Base-by-base conservation (phyloP, 2,329 filamentous ascomycete genomes). In the Thermoascus crustaceus region DNA sequence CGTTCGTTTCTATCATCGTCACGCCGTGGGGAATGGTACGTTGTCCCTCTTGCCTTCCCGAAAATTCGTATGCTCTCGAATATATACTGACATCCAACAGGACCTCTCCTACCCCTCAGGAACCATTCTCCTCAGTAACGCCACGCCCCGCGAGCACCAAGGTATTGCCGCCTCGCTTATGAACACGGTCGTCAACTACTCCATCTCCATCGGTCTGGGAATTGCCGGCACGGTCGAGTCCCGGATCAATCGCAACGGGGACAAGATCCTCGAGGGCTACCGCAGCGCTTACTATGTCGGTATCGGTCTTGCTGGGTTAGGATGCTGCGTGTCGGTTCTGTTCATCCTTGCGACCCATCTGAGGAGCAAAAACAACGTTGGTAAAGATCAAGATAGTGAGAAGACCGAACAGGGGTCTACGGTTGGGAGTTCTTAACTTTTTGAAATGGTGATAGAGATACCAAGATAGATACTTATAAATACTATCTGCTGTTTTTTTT, bases 131-230 rank as follows among this genome's bases (percentile, higher is more conserved):
- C 59, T 82, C 6, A 73, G 68, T 30, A 69, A 78, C 44, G 59
- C 55, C 7, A 58, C 67, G 32, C 42, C 52, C 2, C 57, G 58
- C 27, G 53, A 65, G 35, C 60, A 67, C 32, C 68, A 71, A 44
- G 68, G 68, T 9, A 60, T 70, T 16, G 66, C 67, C 3, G 66
- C 66, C 1, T 72, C 67, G 30, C 52, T 81, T 2, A 72, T 80
- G 21, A 74, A 70, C 41, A 80, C 76, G 0, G 65, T 78, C 10
- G 72, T 81, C 42, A 81, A 82, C 54, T 82, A 82, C 50, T 71
- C 70, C 37, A 80, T 82, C 21, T 75, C 74, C 1, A 55, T 81
- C 2, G 76, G 74, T 0, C 63, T 84, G 0, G 78, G 78, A 0
- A 68, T 83, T 25, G 77, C 77, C 0, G 76, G 76, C 0, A 80